Evolutionary conservation across 768 basidiomycete genomes (phyloP).

Genomic region (Gelatoporia subvermispora): DNA sequence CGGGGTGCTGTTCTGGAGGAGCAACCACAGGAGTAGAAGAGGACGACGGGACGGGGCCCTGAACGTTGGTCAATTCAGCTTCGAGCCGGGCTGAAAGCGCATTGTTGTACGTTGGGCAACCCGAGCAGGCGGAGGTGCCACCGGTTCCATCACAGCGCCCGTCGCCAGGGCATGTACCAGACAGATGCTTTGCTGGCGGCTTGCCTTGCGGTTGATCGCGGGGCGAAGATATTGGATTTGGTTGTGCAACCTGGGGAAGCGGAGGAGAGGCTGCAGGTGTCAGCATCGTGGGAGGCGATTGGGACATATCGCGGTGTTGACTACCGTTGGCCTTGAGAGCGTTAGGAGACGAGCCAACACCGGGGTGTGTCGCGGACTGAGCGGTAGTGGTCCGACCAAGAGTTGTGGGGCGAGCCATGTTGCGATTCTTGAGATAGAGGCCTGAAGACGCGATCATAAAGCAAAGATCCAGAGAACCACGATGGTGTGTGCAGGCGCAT

Average conservation of each 20-base stretch:
- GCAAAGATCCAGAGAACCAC: slow-evolving; percentile 8
- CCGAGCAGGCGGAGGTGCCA: slow-evolving; percentile 86
- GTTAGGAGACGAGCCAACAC: slow-evolving; percentile 17
- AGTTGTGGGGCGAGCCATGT: slow-evolving; percentile 66
- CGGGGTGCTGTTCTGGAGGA: neutral
- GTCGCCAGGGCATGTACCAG: slow-evolving; percentile 95
- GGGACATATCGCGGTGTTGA: slow-evolving; percentile 9
- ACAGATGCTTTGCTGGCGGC: slow-evolving; percentile 10
- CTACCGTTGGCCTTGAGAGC: neutral
- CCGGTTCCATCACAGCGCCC: slow-evolving; percentile 97
- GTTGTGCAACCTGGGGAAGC: slow-evolving; percentile 3
- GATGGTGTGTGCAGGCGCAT: slow-evolving; percentile 17
- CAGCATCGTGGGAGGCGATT: slow-evolving; percentile 14
- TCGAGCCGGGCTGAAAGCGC: slow-evolving; percentile 24
- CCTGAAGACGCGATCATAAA: slow-evolving; percentile 39
- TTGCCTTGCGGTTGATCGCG: no score
- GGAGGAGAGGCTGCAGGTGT: slow-evolving; percentile 18
- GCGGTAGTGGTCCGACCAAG: slow-evolving; percentile 33
- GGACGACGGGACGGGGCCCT: slow-evolving; percentile 11
- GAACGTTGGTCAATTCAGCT: slow-evolving; percentile 21
- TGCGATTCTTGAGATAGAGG: slow-evolving; percentile 81
- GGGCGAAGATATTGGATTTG: neutral
- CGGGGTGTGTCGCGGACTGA: slow-evolving; percentile 24
- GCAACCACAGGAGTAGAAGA: neutral
- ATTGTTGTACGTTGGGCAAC: slow-evolving; percentile 97